phyloP scores from a whole-genome alignment of 2,329 filamentous ascomycete genomes.

The Alternaria ethzedia region DNA sequence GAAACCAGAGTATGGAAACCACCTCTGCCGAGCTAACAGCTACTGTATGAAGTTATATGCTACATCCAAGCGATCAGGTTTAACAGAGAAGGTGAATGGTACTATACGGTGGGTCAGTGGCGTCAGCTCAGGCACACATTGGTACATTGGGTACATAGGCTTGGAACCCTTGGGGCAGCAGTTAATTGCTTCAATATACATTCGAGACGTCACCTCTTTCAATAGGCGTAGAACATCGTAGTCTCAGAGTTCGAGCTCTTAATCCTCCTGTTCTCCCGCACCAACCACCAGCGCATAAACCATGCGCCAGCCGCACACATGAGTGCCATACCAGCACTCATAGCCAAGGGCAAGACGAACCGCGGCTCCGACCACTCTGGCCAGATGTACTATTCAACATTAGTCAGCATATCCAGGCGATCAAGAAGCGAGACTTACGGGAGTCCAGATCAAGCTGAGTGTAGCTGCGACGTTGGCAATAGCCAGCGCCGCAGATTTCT shows the following conservation, averaged over 20 bases:
- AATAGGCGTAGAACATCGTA: constrained; percentile 3
- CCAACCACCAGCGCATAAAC: constrained; percentile 1
- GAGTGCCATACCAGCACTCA: constrained; percentile 1
- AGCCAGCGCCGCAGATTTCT: constrained; percentile 51
- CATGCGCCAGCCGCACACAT: not conserved
- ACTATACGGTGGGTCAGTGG: not conserved
- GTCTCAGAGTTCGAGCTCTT: not conserved
- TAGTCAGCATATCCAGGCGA: not conserved
- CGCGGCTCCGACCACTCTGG: not conserved
- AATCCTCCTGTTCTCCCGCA: not conserved
- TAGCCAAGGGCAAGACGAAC: not conserved
- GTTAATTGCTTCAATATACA: not conserved
- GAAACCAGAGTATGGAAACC: not conserved
- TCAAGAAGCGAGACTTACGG: not conserved
- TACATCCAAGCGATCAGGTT: not conserved
- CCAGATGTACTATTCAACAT: not conserved
- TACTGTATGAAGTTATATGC: not conserved
- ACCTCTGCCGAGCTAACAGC: not conserved
- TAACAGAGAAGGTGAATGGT: not conserved
- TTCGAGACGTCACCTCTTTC: not conserved
- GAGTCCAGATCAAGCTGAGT: constrained; percentile 46
- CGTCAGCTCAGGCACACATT: not conserved
- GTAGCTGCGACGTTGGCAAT: constrained; percentile 54
- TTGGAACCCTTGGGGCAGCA: not conserved
- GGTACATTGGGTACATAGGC: not conserved